Evolutionary conservation across 1,139 yeast species (phyloP), one percentile per base, ranked within the genome.

Genomic region (Lodderomyces parapsilosis): DNA sequence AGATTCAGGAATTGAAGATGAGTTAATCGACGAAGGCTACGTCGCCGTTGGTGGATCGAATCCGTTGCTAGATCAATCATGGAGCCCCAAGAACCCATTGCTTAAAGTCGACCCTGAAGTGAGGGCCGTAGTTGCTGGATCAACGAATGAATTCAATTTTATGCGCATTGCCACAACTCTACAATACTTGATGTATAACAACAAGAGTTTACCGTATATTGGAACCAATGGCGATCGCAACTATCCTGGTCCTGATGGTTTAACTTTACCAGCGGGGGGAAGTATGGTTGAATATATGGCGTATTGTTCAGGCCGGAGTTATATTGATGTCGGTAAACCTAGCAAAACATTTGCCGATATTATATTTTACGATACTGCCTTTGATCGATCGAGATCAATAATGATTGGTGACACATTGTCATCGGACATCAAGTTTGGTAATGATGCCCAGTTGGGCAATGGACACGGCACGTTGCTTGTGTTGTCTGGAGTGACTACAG

Each of bases 1-100:
- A 32, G 96, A 88, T 57, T 54, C 68, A 14, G 98, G 98, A 6
- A 81, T 91, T 41, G 84, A 80, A 50, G 81, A 81, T 39, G 98
- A 91, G 57, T 68, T 91, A 42, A 61, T 59, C 19, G 80, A 77
- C 41, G 75, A 77, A 48, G 96, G 96, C 0, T 86, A 83, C 55
- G 63, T 74, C 18, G 76, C 85, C 1, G 54, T 86, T 9, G 96
- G 96, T 24, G 96, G 96, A 4, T 73, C 83, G 4, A 95, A 72
- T 43, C 50, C 66, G 6, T 58, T 72, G 4, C 53, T 69, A 14
- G 56, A 68, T 41, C 43, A 41, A 0, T 58, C 54, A 8, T 59
- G 66, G 95, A 71, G 41, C 0, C 59, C 55, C 5, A 38, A 45
- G 17, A 42, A 45, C 31, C 47, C 50, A 6, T 68, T 78, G 39